phyloP scores from a whole-genome alignment of 1,284 basidiomycete genomes.

The Fomes fomentarius region DNA sequence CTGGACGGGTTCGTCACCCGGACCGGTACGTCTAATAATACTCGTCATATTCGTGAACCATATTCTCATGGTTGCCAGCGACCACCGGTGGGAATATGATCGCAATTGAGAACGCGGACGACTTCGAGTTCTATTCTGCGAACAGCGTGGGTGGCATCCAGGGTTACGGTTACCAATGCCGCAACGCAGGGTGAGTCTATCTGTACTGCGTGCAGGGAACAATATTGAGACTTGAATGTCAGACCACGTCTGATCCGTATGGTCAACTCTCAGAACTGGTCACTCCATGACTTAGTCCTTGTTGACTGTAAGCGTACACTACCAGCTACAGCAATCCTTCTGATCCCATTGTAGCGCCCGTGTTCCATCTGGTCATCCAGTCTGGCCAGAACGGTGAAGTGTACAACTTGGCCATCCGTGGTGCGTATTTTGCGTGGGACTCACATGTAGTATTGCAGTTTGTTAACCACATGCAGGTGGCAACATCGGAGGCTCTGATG shows the following conservation, averaged over 20 bases:
- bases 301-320: constrained; percentile 40
- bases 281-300: constrained; percentile 40
- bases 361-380: constrained; percentile 41
- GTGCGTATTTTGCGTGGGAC: neutral
- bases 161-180: constrained; percentile 36
- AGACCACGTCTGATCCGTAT: constrained; percentile 39
- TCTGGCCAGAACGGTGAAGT: constrained; percentile 37
- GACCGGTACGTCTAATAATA: constrained; percentile 19
- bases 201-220: no score
- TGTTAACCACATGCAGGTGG: constrained; percentile 13
- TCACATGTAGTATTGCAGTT: neutral
- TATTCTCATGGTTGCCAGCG: constrained; percentile 17
- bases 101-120: constrained; percentile 36
- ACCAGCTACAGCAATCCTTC: no score
- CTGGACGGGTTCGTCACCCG: constrained; percentile 38
- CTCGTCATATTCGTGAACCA: neutral
- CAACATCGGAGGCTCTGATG: constrained; percentile 40
- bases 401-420: constrained; percentile 41
- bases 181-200: constrained; percentile 36
- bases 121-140: constrained; percentile 42
- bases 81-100: constrained; percentile 39
- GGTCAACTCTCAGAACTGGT: constrained; percentile 36
- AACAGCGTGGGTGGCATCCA: constrained; percentile 41
- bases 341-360: constrained; percentile 38
- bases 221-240: no score